Base-by-base conservation (phyloP, 2,329 filamentous ascomycete genomes). In the Karstenula rhodostoma region DNA sequence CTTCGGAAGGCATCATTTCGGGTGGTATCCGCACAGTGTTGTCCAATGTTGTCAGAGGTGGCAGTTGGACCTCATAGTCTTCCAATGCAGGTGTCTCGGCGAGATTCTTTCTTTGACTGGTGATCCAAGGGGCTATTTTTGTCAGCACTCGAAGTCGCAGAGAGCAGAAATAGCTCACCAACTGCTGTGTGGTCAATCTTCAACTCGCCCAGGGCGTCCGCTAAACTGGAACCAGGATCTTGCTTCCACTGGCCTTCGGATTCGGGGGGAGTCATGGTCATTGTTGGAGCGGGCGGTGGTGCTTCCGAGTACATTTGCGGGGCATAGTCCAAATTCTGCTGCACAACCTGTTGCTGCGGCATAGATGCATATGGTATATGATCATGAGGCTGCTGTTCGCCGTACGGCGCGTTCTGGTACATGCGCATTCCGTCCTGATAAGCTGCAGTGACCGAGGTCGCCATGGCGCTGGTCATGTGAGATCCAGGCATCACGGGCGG, bases 1-100 rank as follows among this genome's bases (percentile, higher is more conserved):
- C 89, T 33, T 97, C 93, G 32, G 90, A 86, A 0, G 94, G 94
- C 93, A 98, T 97, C 71, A 98, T 85, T 71, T 96, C 93, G 0
- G 91, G 92, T 0, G 94, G 95, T 63, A 98, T 97, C 37, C 93
- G 88, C 60, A 97, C 90, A 60, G 90, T 93, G 23, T 89, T 84
- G 52, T 93, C 93, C 8, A 91, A 86, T 9, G 88, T 85, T 17
- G 86, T 85, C 35, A 90, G 85, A 13, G 88, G 86, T 35, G 92
- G 93, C 9, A 96, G 78, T 32, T 85, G 79, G 47, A 88, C 86
- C 67, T 93, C 90, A 61, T 86, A 89, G 59, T 97, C 91, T 61
- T 91, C 89, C 35, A 91, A 78, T 0, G 86, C 87, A 0, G 90
- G 89, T 35, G 84, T 83, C 68, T 86, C 85, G 10, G 86, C 83